Base-by-base conservation (phyloP, 768 basidiomycete species). In the Psilocybe sp. region DNA sequence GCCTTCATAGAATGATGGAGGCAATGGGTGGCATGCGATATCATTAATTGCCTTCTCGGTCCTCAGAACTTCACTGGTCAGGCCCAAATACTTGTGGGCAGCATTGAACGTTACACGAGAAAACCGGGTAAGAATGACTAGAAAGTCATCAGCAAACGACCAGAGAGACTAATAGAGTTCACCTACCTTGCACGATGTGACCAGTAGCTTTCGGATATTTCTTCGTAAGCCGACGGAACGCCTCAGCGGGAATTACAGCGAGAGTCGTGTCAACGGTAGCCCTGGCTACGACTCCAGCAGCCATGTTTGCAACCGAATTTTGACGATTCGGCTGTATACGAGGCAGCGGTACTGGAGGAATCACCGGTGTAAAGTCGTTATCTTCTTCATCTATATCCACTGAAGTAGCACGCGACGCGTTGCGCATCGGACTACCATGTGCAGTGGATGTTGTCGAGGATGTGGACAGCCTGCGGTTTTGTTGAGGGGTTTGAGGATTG, bases 171-270 rank as follows among this genome's bases (percentile, higher is more conserved):
- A 31, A 18, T 54, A 37, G n/a, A 34, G 36, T 23, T 39, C 5
- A 52, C 63, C 33, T 61, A 85, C 93, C 92, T 80, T 95, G 92
- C 0, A 97, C 92, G 51, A 98, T 94, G 60, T 95, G 93, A 4
- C 95, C 94, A 34, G 94, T 91, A 3, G 97, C 94, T 61, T 98
- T 98, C 0, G 97, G 97, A 59, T 89, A 97, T 64, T 96, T 94
- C 69, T 95, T 92, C 2, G 96, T 98, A 36, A 99, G 72, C 44
- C 94, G 78, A 48, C 88, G 78, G 70, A 99, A 99, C 4, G 96
- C 97, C 65, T 98, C 94, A 2, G 97, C 96, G 19, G 97, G 97
- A 48, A 99, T 98, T 9, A 99, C 96, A n/a, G 96, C 97, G 15
- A 99, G 73, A 1, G 97, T 98, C 4, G 90, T 90, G 60, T 99